Percentiles rank a stretch among this genome's conserved stretches.
phyloP scores from a whole-genome alignment of 805 yeast species.

The Kuraishia borneana region DNA sequence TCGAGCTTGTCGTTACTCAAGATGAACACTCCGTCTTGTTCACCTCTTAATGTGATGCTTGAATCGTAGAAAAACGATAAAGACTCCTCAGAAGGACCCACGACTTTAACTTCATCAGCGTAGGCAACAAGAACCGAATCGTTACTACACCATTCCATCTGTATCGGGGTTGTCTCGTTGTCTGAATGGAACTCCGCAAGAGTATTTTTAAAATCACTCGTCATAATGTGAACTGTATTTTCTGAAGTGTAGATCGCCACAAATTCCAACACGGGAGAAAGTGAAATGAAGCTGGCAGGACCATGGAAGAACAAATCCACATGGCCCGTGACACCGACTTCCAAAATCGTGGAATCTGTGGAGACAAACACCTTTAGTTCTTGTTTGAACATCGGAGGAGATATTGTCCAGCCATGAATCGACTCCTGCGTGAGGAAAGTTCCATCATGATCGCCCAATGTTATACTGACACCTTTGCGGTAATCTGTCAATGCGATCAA shows the following conservation, averaged over 20 bases:
- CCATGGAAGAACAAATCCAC: slow-evolving; percentile 6
- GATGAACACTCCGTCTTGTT: slow-evolving; percentile 60
- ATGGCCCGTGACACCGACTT: slow-evolving; percentile 2
- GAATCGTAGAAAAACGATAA: slow-evolving; percentile 40
- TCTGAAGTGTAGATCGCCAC: slow-evolving; percentile 28
- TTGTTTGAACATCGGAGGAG: not conserved
- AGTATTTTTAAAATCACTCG: slow-evolving; percentile 31
- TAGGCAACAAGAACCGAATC: slow-evolving; percentile 60
- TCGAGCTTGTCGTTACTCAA: slow-evolving; percentile 48
- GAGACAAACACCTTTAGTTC: slow-evolving; percentile 3
- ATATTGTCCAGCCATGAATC: slow-evolving; percentile 8
- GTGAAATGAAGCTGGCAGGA: slow-evolving; percentile 6
- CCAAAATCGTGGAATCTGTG: slow-evolving; percentile 5
- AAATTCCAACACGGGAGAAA: slow-evolving; percentile 45
- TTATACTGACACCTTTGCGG: slow-evolving; percentile 6
- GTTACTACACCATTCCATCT: slow-evolving; percentile 74
- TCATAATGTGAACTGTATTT: slow-evolving; percentile 36
- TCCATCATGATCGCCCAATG: not conserved
- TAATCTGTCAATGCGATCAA: slow-evolving; percentile 29
- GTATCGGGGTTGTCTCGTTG: slow-evolving; percentile 23
- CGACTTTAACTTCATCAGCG: slow-evolving; percentile 52
- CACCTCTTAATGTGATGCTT: slow-evolving; percentile 34
- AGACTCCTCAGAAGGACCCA: slow-evolving; percentile 59
- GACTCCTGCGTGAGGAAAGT: not conserved
- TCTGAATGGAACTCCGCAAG: slow-evolving; percentile 31